Percentiles rank a stretch among this genome's conserved stretches.
Evolutionary conservation across 768 basidiomycete species (phyloP).

Genomic region (Panaeolus papilionaceus): DNA sequence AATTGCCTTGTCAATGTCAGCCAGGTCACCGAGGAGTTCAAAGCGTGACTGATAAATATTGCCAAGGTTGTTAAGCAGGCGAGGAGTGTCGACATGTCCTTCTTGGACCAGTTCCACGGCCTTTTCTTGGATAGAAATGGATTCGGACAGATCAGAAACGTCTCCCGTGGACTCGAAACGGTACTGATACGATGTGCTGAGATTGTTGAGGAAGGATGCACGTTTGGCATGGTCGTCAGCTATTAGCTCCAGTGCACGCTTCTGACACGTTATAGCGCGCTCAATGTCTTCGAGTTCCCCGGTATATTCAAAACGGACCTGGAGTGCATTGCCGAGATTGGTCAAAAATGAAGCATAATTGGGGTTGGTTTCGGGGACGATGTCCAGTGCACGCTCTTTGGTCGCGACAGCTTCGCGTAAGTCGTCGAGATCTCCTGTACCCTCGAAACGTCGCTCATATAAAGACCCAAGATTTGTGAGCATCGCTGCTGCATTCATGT

Average conservation of each 20-base stretch:
- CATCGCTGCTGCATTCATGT: background rate
- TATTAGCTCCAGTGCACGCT: constrained; percentile 19
- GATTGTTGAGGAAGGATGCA: constrained; percentile 12
- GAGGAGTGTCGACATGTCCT: constrained; percentile 11
- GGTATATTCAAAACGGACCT: constrained; percentile 15
- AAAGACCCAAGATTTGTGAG: constrained; percentile 18
- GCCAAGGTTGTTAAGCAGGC: constrained; percentile 10
- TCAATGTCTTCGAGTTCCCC: constrained; percentile 15
- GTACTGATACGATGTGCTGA: constrained; percentile 4
- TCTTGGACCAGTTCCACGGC: constrained; percentile 3
- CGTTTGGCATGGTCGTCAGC: constrained; percentile 15
- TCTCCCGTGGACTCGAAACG: constrained; percentile 21
- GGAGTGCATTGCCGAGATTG: constrained; percentile 16
- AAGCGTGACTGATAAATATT: constrained; percentile 4
- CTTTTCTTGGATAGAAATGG: constrained; percentile 13
- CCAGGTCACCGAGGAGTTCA: background rate
- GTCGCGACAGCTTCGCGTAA: constrained; percentile 9
- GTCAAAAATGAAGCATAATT: background rate
- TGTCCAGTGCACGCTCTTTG: background rate
- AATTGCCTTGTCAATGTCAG: constrained; percentile 10
- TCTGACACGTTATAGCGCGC: constrained; percentile 19
- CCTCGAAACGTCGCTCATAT: constrained; percentile 16
- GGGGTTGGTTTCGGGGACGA: constrained; percentile 2
- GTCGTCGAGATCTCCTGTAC: constrained; percentile 9
- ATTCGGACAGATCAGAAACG: constrained; percentile 24